Evolutionary conservation across 2,329 filamentous ascomycete genomes (phyloP).

Genomic region (Paraphoma sp.): DNA sequence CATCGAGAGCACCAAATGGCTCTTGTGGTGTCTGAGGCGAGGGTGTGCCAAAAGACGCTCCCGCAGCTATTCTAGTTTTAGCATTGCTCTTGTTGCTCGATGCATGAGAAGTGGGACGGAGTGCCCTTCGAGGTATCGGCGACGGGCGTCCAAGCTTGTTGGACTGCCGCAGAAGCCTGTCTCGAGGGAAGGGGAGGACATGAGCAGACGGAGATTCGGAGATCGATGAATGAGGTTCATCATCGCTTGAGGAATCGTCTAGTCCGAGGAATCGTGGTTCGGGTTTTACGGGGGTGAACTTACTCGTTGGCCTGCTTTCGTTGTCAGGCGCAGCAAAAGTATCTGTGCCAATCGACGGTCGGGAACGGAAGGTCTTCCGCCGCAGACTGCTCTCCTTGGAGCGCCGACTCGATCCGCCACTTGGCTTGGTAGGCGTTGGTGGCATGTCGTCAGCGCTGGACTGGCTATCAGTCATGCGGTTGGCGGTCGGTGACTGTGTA

Average conservation of each 20-base stretch:
- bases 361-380: conserved; percentile 56
- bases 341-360: conserved; percentile 54
- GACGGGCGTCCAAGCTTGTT: conserved; percentile 47
- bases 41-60: conserved; percentile 62
- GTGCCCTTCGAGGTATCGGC: conserved; percentile 46
- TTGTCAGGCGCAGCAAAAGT: conserved; percentile 53
- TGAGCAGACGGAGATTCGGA: conserved; percentile 34
- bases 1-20: conserved; percentile 75
- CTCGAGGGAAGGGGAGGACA: conserved; percentile 44
- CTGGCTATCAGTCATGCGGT: conserved; percentile 61
- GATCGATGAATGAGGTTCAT: conserved; percentile 40
- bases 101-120: conserved; percentile 14
- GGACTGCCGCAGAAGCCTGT: conserved; percentile 48
- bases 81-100: conserved; percentile 7
- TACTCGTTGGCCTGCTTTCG: conserved; percentile 42
- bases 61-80: conserved; percentile 59
- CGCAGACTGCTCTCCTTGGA: conserved; percentile 60
- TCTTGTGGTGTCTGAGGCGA: conserved; percentile 83
- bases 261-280: background rate
- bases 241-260: conserved; percentile 3
- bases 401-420: conserved; percentile 51
- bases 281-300: conserved; percentile 33
- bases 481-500: conserved; percentile 64
- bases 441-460: conserved; percentile 75
- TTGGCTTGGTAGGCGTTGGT: conserved; percentile 90